Percentiles rank a stretch among this genome's conserved stretches.
Evolutionary conservation across 2,329 filamentous ascomycete species (phyloP).

Genomic region (Tympanopsis confertula): DNA sequence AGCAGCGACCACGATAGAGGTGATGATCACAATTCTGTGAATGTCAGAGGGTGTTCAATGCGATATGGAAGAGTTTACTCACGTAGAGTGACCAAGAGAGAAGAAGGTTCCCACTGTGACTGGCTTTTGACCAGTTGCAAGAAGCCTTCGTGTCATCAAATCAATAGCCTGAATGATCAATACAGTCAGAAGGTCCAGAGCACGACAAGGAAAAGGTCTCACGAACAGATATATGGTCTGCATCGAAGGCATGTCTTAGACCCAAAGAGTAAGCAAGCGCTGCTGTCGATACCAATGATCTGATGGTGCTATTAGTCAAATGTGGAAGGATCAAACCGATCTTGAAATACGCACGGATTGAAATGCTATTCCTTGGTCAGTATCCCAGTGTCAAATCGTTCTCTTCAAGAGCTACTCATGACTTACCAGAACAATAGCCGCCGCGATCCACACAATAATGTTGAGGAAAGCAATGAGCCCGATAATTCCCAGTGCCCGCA

Average conservation of each 20-base stretch:
- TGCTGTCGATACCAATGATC: constrained; percentile 63
- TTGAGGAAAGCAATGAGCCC: constrained; percentile 36
- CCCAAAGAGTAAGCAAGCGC: constrained; percentile 81
- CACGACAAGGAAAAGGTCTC: neutral
- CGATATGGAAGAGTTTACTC: neutral
- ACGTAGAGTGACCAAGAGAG: constrained; percentile 79
- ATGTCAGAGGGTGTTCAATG: neutral
- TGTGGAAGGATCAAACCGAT: constrained; percentile 1
- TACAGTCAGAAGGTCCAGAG: neutral
- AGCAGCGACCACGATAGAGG: constrained; percentile 82
- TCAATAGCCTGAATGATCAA: constrained; percentile 74
- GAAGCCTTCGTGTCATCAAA: constrained; percentile 79
- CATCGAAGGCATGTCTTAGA: constrained; percentile 87
- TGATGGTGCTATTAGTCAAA: constrained; percentile 32
- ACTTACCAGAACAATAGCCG: constrained; percentile 28
- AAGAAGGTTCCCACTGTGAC: constrained; percentile 93
- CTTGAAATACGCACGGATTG: constrained; percentile 5
- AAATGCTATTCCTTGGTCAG: neutral
- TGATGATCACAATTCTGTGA: constrained; percentile 63
- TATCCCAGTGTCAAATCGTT: neutral
- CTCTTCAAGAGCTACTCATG: constrained; percentile 5
- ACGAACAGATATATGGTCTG: constrained; percentile 61
- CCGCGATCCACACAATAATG: constrained; percentile 38
- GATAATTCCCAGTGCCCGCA: constrained; percentile 33
- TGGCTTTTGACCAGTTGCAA: constrained; percentile 73